phyloP scores from a whole-genome alignment of 1,139 yeast species.

The Ogataea hybrid region DNA sequence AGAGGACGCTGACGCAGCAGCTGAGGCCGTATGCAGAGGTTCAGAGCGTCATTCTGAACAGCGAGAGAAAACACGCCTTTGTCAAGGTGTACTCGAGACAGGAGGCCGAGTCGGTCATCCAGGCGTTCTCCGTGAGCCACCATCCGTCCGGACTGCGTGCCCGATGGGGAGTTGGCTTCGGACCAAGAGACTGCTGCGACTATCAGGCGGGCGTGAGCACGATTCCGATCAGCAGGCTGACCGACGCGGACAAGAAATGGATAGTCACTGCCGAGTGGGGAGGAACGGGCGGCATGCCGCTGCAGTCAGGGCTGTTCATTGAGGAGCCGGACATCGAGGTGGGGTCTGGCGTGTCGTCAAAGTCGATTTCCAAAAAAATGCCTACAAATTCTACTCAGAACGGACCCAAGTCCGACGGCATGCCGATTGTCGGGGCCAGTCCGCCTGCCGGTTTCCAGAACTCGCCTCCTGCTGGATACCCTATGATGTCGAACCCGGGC shows the following conservation, averaged over 20 bases:
- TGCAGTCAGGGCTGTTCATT: conserved; percentile 75
- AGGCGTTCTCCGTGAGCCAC: conserved; percentile 34
- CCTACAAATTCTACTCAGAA: conserved; percentile 84
- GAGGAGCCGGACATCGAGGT: conserved; percentile 98
- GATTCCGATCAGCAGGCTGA: conserved; percentile 80
- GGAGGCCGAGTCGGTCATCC: conserved; percentile 81
- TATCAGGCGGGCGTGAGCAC: conserved; percentile 87
- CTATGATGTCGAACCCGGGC: conserved; percentile 21
- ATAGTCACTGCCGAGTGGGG: conserved; percentile 93
- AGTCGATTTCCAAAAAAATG: conserved; percentile 86
- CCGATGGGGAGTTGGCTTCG: conserved; percentile 99
- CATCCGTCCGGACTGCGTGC: conserved; percentile 61
- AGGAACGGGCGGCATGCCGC: conserved; percentile 91
- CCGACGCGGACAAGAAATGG: conserved; percentile 95
- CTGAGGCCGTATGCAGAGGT: conserved; percentile 92
- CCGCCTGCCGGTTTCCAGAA: conserved; percentile 8
- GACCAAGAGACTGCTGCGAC: conserved; percentile 97
- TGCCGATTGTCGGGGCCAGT: conserved; percentile 16
- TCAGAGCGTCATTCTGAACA: conserved; percentile 83
- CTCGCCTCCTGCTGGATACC: conserved; percentile 15
- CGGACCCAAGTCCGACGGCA: conserved; percentile 75
- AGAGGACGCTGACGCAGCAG: conserved; percentile 60
- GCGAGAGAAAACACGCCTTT: conserved; percentile 91
- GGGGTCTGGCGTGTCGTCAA: conserved; percentile 91
- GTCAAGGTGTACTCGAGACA: conserved; percentile 93